phyloP scores from a whole-genome alignment of 2,329 filamentous ascomycete species.

The Helicocarpus griseus region DNA sequence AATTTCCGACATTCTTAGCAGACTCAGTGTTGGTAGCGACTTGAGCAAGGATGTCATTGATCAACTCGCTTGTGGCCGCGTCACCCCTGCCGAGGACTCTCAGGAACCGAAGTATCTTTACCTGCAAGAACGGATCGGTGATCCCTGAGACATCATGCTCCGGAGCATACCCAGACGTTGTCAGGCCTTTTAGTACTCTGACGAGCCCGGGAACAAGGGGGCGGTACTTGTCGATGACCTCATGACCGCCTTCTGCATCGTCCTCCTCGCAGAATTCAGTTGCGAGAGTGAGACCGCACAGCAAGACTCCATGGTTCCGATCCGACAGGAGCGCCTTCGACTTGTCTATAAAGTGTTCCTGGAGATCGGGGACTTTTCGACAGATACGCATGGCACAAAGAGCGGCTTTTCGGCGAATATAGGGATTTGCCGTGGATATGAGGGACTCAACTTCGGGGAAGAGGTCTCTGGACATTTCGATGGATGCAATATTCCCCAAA shows the following conservation, averaged over 20 bases:
- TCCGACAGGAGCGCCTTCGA: conserved; percentile 80
- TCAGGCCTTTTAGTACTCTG: conserved; percentile 81
- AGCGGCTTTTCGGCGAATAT: conserved; percentile 92
- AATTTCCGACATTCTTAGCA: conserved; percentile 96
- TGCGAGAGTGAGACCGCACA: conserved; percentile 85
- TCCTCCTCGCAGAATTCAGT: conserved; percentile 91
- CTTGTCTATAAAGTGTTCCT: conserved; percentile 96
- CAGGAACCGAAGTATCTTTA: conserved; percentile 83
- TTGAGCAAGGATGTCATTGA: conserved; percentile 96
- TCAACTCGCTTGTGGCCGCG: conserved; percentile 80
- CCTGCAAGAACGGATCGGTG: conserved; percentile 93
- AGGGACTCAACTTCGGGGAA: conserved; percentile 93
- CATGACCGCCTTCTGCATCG: conserved; percentile 82
- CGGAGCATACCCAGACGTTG: conserved; percentile 90
- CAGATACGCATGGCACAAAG: conserved; percentile 99
- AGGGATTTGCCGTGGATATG: conserved; percentile 90
- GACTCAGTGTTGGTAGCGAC: conserved; percentile 97
- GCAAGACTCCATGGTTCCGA: conserved; percentile 86
- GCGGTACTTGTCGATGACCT: conserved; percentile 84
- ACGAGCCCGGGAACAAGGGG: conserved; percentile 77
- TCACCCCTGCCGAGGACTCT: conserved; percentile 82
- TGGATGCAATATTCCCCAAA: conserved; percentile 90
- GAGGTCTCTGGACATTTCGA: conserved; percentile 96
- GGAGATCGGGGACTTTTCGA: conserved; percentile 90
- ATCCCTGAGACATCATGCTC: conserved; percentile 98